A percentile compares a stretch with the other conserved stretches of the same genome.
These are phyloP conservation scores for Hypoxylon sp. DNA, from an alignment of 2,329 filamentous ascomycete genomes.

Conservation along the genomic window DNA sequence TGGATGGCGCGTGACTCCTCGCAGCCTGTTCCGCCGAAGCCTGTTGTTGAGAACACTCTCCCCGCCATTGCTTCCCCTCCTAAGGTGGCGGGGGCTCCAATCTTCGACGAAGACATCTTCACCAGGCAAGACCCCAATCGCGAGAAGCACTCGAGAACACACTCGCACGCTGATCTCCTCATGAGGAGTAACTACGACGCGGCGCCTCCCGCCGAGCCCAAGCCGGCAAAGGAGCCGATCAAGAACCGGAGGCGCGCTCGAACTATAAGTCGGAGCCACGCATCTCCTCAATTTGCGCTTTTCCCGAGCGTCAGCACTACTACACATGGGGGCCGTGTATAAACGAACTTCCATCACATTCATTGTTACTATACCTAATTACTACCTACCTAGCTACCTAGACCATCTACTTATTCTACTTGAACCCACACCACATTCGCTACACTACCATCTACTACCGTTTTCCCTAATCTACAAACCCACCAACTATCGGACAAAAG, in stretches of 20 bases:
- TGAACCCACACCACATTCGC: slow-evolving; percentile 25
- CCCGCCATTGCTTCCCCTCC: slow-evolving; percentile 32
- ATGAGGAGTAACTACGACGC: slow-evolving; percentile 37
- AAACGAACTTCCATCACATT: not conserved
- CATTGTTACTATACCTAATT: slow-evolving; percentile 5
- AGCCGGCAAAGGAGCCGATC: slow-evolving; percentile 39
- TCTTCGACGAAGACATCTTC: slow-evolving; percentile 32
- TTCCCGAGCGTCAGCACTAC: slow-evolving; percentile 49
- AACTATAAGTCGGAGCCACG: slow-evolving; percentile 53
- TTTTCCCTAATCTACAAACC: slow-evolving; percentile 21
- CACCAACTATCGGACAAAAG: slow-evolving; percentile 23
- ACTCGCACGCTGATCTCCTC: slow-evolving; percentile 53
- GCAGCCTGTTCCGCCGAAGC: slow-evolving; percentile 24
- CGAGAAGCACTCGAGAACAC: slow-evolving; percentile 51
- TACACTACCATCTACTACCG: slow-evolving; percentile 12
- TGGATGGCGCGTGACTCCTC: slow-evolving; percentile 47
- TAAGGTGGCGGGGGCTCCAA: slow-evolving; percentile 18
- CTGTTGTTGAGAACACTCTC: slow-evolving; percentile 40
- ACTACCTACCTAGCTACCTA: slow-evolving; percentile 6
- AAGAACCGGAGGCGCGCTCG: slow-evolving; percentile 53
- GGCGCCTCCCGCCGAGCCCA: slow-evolving; percentile 31
- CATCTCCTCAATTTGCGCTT: slow-evolving; percentile 52
- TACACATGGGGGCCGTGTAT: slow-evolving; percentile 32
- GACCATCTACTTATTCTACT: no score
- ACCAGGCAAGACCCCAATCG: slow-evolving; percentile 39